Evolutionary conservation across 495 filamentous ascomycete species (phyloP), one percentile per base, ranked within the genome.

Genomic region (Penicillium paradoxum): DNA sequence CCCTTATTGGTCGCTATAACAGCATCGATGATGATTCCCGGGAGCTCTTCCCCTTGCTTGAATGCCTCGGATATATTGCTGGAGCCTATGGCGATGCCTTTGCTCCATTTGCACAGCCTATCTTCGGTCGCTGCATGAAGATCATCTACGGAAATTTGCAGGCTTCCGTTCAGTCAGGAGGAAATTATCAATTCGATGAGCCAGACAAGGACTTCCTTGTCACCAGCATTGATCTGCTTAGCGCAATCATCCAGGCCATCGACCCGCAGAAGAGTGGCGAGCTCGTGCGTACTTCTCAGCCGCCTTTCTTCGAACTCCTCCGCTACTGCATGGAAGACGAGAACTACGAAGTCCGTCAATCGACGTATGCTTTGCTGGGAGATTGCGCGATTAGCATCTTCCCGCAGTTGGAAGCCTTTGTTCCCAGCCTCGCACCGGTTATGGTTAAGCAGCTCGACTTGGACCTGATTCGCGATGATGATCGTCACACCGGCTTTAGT

Each of bases 161-260:
- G 68, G 83, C 89, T 38, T 83, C 85, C 45, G 59, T 88, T 24
- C 76, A 78, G 4, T 83, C 86, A 2, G 79, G 77, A 30, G 81
- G 88, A 60, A 79, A 83, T 52, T 74, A 77, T 30, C 76, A 71
- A 21, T 67, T 91, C 22, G 93, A 99, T 38, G 73, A 83, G 53
- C 92, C 95, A 5, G 91, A 97, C 67, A 95, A 96, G 73, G 93
- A 97, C 72, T 99, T 99, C 73, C 71, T 97, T 54, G 89, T 97
- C 43, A 97, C 95, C 41, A 96, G 90, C 65, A 81, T 99, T 47
- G 93, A 99, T 67, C 85, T 99, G 18, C 70, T 99, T 52, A 95
- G 91, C 67, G 87, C 90, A 19, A 87, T 97, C 57, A 92, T 97
- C 45, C 93, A 99, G 66, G 93, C 90, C 4, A 81, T 99, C 8